These are phyloP conservation scores for Skeletonema grethae DNA, from an alignment of 108 stramenopile genomes.

Conservation along the genomic window DNA sequence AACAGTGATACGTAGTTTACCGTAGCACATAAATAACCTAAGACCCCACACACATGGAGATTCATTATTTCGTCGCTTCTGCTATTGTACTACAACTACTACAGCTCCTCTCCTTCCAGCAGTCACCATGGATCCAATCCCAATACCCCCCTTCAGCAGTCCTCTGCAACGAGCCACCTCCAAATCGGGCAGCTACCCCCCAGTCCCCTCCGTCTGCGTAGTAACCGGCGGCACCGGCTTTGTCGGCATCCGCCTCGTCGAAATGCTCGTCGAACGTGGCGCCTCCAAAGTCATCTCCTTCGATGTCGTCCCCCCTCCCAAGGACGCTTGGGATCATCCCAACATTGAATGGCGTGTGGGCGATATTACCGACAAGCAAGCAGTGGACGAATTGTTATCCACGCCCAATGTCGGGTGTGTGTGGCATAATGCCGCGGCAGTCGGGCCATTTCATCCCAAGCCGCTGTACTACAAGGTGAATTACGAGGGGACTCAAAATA, in stretches of 20 bases:
- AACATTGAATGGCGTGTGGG: slow-evolving; percentile 65
- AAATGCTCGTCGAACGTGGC: slow-evolving; percentile 97
- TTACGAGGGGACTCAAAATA: slow-evolving; percentile 82
- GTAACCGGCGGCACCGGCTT: slow-evolving; percentile 97
- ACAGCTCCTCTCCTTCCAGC: too few species aligned
- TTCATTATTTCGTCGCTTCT: too few species aligned
- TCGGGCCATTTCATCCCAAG: slow-evolving; percentile 92
- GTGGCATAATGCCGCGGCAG: slow-evolving; percentile 96
- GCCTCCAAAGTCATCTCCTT: slow-evolving; percentile 91
- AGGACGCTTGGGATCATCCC: slow-evolving; percentile 62
- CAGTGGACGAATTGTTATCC: slow-evolving; percentile 72
- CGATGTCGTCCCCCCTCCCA: slow-evolving; percentile 81
- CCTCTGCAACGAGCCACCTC: slow-evolving; percentile 40
- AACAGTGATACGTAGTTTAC: too few species aligned
- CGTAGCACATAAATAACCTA: too few species aligned
- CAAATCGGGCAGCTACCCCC: slow-evolving; percentile 14
- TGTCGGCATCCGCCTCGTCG: slow-evolving; percentile 93
- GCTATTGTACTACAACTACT: too few species aligned
- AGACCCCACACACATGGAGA: too few species aligned
- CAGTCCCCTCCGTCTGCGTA: slow-evolving; percentile 47
- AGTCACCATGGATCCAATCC: background rate
- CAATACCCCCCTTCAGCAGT: slow-evolving; percentile 37
- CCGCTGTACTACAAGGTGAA: slow-evolving; percentile 88
- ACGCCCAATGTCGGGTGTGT: slow-evolving; percentile 79
- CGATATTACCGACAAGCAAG: slow-evolving; percentile 82